phyloP scores from a whole-genome alignment of 768 basidiomycete genomes.

The Candolleomyces eurysporus region DNA sequence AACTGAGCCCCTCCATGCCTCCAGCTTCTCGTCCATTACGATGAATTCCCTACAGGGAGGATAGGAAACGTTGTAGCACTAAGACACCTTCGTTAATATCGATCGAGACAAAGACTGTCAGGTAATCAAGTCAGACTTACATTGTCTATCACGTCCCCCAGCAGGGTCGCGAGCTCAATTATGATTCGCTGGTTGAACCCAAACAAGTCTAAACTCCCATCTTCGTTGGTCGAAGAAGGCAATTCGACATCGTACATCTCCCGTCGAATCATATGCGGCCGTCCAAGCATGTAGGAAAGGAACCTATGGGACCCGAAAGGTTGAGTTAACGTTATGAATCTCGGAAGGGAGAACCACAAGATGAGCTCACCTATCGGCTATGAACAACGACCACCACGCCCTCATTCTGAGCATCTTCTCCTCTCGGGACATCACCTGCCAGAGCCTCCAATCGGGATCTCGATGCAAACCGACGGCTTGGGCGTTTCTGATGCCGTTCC shows the following conservation, averaged over 20 bases:
- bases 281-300: conserved; percentile 42
- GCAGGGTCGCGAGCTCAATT: conserved; percentile 36
- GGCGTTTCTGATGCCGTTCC: conserved; percentile 37
- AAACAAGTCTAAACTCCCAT: conserved; percentile 33
- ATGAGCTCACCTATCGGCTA: conserved; percentile 40
- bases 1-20: conserved; percentile 42
- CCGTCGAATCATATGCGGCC: conserved; percentile 41
- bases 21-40: conserved; percentile 41
- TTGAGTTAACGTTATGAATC: conserved; percentile 10
- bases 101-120: conserved; percentile 4
- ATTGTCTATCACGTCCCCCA: conserved; percentile 41
- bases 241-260: conserved; percentile 36
- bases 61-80: conserved; percentile 36
- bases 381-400: conserved; percentile 44
- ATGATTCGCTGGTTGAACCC: conserved; percentile 35
- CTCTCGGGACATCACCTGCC: conserved; percentile 44
- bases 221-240: conserved; percentile 26
- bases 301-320: conserved; percentile 24
- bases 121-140: conserved; percentile 19
- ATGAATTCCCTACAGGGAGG: conserved; percentile 35
- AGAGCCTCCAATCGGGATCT: conserved; percentile 39
- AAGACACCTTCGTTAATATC: conserved; percentile 3
- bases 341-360: background rate
- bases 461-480: conserved; percentile 43
- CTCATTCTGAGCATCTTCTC: conserved; percentile 38